Percentiles rank a stretch among this genome's conserved stretches.
Evolutionary conservation across 495 filamentous ascomycete genomes (phyloP).

Genomic region (Trichoderma reesei): DNA sequence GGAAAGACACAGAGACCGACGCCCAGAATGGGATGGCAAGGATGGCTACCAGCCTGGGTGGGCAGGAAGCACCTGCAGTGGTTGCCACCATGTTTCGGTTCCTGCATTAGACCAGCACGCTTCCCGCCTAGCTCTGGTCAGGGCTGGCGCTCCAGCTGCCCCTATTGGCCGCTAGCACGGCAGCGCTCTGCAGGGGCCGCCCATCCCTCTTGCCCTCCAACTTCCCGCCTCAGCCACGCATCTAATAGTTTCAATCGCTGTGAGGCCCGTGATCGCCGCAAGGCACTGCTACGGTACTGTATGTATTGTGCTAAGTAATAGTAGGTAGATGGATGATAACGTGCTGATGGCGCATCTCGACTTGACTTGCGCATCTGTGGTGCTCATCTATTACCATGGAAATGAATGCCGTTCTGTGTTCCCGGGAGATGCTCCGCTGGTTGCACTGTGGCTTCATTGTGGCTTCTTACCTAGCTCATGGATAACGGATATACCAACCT

Average conservation of each 20-base stretch:
- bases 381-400: too few species aligned
- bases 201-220: neutral
- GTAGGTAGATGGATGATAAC: neutral
- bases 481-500: too few species aligned
- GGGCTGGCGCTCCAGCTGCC: neutral
- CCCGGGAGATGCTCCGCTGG: too few species aligned
- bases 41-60: too few species aligned
- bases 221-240: too few species aligned
- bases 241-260: neutral
- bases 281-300: neutral
- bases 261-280: neutral
- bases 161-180: neutral
- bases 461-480: too few species aligned
- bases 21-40: too few species aligned
- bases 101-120: constrained; percentile 1
- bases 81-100: neutral
- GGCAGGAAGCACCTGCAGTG: neutral
- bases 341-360: neutral
- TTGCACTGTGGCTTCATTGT: too few species aligned
- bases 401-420: too few species aligned
- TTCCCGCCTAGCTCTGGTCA: neutral
- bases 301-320: neutral
- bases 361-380: neutral
- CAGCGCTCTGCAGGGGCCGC: neutral
- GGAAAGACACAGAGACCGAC: too few species aligned